phyloP scores from a whole-genome alignment of 768 basidiomycete species.

The Dioszegia hungarica region DNA sequence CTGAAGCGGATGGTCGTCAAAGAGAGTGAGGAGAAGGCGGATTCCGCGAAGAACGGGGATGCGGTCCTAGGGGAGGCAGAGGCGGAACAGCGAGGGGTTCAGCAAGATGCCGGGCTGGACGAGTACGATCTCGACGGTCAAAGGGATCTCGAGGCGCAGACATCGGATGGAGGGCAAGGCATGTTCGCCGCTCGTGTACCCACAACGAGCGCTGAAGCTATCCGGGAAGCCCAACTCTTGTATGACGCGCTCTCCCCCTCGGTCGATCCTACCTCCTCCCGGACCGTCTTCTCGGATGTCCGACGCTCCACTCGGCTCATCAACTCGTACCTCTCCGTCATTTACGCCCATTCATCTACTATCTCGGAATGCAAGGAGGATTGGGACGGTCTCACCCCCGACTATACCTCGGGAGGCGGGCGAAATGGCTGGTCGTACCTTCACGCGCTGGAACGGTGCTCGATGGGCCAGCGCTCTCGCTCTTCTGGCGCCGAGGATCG shows the following conservation, averaged over 20 bases:
- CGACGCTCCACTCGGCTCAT: conserved; percentile 60
- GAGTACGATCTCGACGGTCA: too few relatives aligned
- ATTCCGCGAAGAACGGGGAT: background rate
- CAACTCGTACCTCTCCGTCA: conserved; percentile 75
- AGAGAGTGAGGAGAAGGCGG: conserved; percentile 9
- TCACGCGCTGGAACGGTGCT: conserved; percentile 66
- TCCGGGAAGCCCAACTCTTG: conserved; percentile 64
- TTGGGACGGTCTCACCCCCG: conserved; percentile 13
- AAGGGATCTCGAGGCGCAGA: too few relatives aligned
- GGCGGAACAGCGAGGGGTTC: background rate
- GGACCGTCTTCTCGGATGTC: conserved; percentile 56
- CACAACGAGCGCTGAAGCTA: conserved; percentile 65
- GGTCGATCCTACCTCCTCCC: background rate
- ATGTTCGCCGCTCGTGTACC: conserved; percentile 48
- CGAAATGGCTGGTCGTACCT: conserved; percentile 59
- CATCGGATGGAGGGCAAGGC: too few relatives aligned
- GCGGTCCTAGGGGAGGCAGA: conserved; percentile 19
- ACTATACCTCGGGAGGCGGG: background rate
- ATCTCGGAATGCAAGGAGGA: conserved; percentile 55
- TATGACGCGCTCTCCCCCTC: conserved; percentile 61
- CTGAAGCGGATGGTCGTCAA: conserved; percentile 53
- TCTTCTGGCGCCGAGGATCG: conserved; percentile 34
- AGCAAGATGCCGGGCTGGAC: background rate
- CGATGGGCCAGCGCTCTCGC: conserved; percentile 53
- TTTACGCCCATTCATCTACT: conserved; percentile 57